phyloP scores from a whole-genome alignment of 345 rosid species.

The Theobroma cacao region DNA sequence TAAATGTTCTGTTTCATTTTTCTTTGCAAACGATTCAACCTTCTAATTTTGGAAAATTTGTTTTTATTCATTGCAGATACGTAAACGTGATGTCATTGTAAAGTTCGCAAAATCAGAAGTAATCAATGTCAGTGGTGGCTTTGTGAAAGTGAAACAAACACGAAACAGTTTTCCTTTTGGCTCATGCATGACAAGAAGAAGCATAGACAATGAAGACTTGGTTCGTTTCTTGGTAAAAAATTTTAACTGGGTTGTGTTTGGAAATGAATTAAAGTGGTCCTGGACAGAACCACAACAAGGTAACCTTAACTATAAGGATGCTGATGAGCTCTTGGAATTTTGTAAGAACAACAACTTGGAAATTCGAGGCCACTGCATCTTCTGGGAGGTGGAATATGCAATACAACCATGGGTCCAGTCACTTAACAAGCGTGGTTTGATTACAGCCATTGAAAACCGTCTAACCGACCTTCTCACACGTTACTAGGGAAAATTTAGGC shows the following conservation, averaged over 20 bases:
- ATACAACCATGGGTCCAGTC: slow-evolving; percentile 48
- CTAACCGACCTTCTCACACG: slow-evolving; percentile 36
- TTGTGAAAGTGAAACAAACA: slow-evolving; percentile 61
- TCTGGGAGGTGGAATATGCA: slow-evolving; percentile 50
- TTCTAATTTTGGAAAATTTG: neutral
- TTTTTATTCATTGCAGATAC: slow-evolving; percentile 48
- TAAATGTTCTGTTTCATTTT: neutral
- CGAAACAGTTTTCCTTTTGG: slow-evolving; percentile 80
- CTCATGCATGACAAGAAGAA: slow-evolving; percentile 70
- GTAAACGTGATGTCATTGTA: slow-evolving; percentile 69
- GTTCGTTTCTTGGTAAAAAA: slow-evolving; percentile 63
- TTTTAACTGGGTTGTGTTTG: slow-evolving; percentile 92
- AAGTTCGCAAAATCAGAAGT: slow-evolving; percentile 50
- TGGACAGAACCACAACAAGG: slow-evolving; percentile 86
- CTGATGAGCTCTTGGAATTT: slow-evolving; percentile 76
- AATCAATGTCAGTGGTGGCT: slow-evolving; percentile 34
- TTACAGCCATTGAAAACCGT: slow-evolving; percentile 41
- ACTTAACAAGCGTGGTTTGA: slow-evolving; percentile 32
- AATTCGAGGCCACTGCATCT: slow-evolving; percentile 53
- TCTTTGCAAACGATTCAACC: neutral
- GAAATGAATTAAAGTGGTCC: slow-evolving; percentile 90
- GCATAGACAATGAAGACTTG: slow-evolving; percentile 79
- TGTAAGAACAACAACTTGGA: slow-evolving; percentile 58
- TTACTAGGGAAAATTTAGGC: slow-evolving; percentile 77
- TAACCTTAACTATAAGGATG: slow-evolving; percentile 70